Conservation (phyloP, 306 rosid species). For the Cucumis sativus region DNA sequence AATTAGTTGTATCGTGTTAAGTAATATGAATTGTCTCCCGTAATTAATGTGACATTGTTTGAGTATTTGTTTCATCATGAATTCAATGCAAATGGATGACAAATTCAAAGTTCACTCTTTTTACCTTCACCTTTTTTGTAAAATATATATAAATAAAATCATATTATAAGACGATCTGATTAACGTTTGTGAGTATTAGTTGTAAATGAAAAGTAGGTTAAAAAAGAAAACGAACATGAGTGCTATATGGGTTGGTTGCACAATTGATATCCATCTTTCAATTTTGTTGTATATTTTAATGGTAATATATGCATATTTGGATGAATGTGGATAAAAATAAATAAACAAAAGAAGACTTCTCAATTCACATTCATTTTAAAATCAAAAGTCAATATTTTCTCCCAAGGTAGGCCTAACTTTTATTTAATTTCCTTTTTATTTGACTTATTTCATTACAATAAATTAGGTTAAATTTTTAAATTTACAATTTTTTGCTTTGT, state of each 20-base stretch:
- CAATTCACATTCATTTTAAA: neutral
- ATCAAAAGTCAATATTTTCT: neutral
- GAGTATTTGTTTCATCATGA: neutral
- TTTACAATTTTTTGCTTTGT: too few relatives aligned
- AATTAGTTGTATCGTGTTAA: too few relatives aligned
- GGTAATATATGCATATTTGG: neutral
- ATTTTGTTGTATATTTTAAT: neutral
- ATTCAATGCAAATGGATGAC: neutral
- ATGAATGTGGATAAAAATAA: neutral
- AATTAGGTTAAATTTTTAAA: neutral
- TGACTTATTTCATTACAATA: neutral
- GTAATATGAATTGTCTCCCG: neutral
- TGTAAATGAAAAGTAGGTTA: neutral
- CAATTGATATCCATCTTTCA: neutral
- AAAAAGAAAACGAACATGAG: neutral
- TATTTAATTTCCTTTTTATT: neutral
- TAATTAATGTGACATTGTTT: neutral
- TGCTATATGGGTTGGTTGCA: neutral
- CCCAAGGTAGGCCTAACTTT: neutral
- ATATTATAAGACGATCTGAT: neutral
- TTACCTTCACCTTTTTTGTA: neutral
- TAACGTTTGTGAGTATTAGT: neutral
- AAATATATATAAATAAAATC: neutral
- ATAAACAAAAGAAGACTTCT: neutral
- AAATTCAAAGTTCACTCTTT: neutral